Percentiles rank a stretch among this genome's conserved stretches.
phyloP scores from a whole-genome alignment of 805 yeast species.

The Ogataea neopini region DNA sequence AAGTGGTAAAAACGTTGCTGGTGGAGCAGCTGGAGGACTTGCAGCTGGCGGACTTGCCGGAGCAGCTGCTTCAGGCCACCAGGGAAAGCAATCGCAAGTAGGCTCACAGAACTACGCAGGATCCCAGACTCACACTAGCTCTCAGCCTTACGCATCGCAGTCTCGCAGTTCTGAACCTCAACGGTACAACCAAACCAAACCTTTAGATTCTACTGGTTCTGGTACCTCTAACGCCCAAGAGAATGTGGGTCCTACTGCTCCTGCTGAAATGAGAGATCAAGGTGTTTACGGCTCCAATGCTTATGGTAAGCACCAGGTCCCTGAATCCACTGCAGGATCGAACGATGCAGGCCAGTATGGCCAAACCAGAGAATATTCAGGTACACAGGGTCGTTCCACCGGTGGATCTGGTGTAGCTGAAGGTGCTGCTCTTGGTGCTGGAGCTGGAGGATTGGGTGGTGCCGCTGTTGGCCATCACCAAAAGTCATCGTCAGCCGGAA shows the following conservation, averaged over 20 bases:
- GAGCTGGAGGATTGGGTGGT: conserved; percentile 13
- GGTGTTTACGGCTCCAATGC: conserved; percentile 1
- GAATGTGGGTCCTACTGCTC: conserved; percentile 12
- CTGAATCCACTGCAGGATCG: background rate
- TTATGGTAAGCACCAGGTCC: conserved; percentile 1
- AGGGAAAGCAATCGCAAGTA: background rate
- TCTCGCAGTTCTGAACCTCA: background rate
- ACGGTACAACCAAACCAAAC: conserved; percentile 2
- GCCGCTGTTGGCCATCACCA: background rate
- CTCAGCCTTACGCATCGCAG: no score
- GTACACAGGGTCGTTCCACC: no score
- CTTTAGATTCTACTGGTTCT: background rate
- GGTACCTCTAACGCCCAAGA: background rate
- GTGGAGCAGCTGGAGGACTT: background rate
- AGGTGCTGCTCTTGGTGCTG: conserved; percentile 11
- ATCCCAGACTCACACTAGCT: no score
- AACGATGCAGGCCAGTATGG: background rate
- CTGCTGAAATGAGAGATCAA: conserved; percentile 11
- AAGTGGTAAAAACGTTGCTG: background rate
- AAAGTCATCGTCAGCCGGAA: background rate
- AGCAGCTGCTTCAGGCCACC: background rate
- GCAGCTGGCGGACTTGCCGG: conserved; percentile 8
- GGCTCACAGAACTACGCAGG: background rate
- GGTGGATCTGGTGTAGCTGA: background rate
- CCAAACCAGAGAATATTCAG: no score